Evolutionary conservation across 2,329 filamentous ascomycete genomes (phyloP).

Genomic region (Metarhizium anisopliae): DNA sequence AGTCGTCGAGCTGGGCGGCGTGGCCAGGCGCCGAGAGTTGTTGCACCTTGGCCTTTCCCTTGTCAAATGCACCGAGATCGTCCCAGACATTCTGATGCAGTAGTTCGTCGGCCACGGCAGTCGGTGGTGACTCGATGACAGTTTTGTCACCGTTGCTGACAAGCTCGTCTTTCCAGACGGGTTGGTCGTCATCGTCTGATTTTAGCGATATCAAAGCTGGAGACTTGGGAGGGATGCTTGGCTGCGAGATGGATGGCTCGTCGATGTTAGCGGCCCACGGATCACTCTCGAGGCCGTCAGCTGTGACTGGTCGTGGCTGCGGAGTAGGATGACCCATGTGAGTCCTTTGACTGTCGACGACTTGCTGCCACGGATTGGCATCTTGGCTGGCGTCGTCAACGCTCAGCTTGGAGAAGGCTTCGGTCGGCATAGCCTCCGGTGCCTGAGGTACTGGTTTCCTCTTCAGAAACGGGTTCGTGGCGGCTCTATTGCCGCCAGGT

Average conservation of each 20-base stretch:
- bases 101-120: slow-evolving; percentile 22
- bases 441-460: slow-evolving; percentile 25
- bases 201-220: slow-evolving; percentile 27
- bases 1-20: slow-evolving; percentile 30
- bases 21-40: slow-evolving; percentile 9
- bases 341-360: slow-evolving; percentile 14
- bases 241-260: slow-evolving; percentile 19
- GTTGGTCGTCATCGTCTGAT: slow-evolving; percentile 24
- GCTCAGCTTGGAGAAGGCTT: slow-evolving; percentile 31
- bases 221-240: slow-evolving; percentile 15
- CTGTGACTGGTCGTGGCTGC: slow-evolving; percentile 9
- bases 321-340: slow-evolving; percentile 6
- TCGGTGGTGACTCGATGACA: slow-evolving; percentile 12
- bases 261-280: slow-evolving; percentile 17
- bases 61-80: slow-evolving; percentile 30
- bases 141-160: slow-evolving; percentile 16
- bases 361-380: slow-evolving; percentile 25
- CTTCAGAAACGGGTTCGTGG: slow-evolving; percentile 47
- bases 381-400: slow-evolving; percentile 30
- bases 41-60: slow-evolving; percentile 31
- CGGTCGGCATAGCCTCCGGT: slow-evolving; percentile 17
- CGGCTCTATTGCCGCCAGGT: slow-evolving; percentile 24
- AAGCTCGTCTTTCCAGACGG: slow-evolving; percentile 31
- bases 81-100: slow-evolving; percentile 40
- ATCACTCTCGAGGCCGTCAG: slow-evolving; percentile 19